These are phyloP conservation scores for Aspergillus texensis DNA, from an alignment of 2,329 filamentous ascomycete genomes.

Conservation along the genomic window DNA sequence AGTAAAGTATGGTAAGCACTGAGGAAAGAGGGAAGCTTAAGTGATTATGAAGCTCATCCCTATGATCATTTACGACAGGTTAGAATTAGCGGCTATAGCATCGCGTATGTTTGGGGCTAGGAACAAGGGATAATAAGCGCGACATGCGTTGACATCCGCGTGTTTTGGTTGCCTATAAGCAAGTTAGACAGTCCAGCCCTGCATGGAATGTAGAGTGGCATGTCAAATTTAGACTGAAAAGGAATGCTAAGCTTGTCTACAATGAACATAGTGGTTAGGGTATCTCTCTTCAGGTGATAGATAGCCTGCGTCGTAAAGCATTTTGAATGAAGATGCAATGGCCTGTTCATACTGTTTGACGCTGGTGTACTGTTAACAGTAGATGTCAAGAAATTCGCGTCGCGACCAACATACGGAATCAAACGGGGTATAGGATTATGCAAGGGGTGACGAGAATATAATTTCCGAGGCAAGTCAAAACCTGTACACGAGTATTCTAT, in stretches of 20 bases:
- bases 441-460: neutral
- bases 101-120: neutral
- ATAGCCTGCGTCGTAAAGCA: no score
- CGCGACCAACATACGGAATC: neutral
- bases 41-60: neutral
- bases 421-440: neutral
- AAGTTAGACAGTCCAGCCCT: neutral
- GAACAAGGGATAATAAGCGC: neutral
- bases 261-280: neutral
- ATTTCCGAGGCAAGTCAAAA: neutral
- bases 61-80: neutral
- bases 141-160: neutral
- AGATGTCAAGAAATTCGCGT: neutral
- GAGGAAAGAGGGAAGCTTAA: neutral
- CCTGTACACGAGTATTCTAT: neutral
- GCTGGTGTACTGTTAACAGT: neutral
- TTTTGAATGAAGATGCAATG: neutral
- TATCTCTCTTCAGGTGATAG: neutral
- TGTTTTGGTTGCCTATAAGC: neutral
- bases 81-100: neutral
- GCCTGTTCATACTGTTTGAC: neutral
- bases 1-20: neutral
- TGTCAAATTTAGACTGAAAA: neutral
- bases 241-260: neutral
- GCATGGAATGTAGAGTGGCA: neutral